Evolutionary conservation across 148 eudicot genomes (phyloP).

Genomic region (Rhododendron griersonianum): DNA sequence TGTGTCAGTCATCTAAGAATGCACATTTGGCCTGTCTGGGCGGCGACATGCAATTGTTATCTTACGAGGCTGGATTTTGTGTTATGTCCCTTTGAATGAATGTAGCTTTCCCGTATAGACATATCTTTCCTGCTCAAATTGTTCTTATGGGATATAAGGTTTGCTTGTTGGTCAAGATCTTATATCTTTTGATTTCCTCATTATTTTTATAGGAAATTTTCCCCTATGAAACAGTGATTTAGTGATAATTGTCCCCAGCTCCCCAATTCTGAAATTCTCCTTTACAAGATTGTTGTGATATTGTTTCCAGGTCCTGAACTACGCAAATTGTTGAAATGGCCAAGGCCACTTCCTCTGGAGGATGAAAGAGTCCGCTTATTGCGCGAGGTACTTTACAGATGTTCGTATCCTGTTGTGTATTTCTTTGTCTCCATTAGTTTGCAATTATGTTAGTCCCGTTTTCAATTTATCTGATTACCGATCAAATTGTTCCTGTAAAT

Average conservation of each 20-base stretch:
- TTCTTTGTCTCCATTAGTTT: background rate
- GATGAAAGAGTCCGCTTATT: conserved; percentile 79
- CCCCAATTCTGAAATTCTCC: background rate
- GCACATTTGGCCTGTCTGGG: background rate
- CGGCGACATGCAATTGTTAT: background rate
- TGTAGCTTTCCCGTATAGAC: background rate
- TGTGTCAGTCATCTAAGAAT: background rate
- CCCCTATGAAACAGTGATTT: background rate
- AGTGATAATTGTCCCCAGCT: background rate
- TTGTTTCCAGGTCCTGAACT: conserved; percentile 58
- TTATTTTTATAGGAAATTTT: background rate
- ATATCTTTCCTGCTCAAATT: conserved; percentile 9
- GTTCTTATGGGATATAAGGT: background rate
- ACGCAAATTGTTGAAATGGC: conserved; percentile 65
- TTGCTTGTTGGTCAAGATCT: conserved; percentile 2
- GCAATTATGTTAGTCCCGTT: background rate
- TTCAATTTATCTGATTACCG: background rate
- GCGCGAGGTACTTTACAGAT: conserved; percentile 48
- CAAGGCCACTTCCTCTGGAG: conserved; percentile 74
- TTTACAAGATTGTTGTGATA: background rate
- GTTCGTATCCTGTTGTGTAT: background rate
- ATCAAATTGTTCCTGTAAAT: background rate
- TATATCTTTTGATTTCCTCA: background rate
- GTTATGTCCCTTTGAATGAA: background rate
- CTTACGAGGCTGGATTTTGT: background rate